Evolutionary conservation across 495 filamentous ascomycete genomes (phyloP).

Genomic region (Tuber calosporum): DNA sequence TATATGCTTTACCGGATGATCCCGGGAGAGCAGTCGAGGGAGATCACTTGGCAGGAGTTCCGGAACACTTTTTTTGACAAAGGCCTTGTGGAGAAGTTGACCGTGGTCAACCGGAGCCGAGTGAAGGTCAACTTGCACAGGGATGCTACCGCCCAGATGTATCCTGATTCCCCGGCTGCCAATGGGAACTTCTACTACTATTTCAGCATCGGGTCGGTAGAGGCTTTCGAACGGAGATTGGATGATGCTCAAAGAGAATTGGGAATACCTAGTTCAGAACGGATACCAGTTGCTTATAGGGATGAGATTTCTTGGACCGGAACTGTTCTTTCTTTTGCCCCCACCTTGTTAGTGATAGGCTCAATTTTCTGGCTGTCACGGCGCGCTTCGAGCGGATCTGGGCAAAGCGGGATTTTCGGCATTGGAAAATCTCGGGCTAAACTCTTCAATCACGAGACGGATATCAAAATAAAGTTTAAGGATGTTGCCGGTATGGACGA

Average conservation of each 20-base stretch:
- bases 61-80: slow-evolving; percentile 86
- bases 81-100: slow-evolving; percentile 88
- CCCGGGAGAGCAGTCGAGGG: slow-evolving; percentile 60
- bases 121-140: slow-evolving; percentile 80
- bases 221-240: slow-evolving; percentile 79
- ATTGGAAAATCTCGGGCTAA: slow-evolving; percentile 93
- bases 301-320: slow-evolving; percentile 61
- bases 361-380: slow-evolving; percentile 65
- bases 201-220: slow-evolving; percentile 91
- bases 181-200: slow-evolving; percentile 68
- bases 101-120: slow-evolving; percentile 61
- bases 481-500: slow-evolving; percentile 99
- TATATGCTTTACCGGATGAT: slow-evolving; percentile 58
- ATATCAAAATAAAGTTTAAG: slow-evolving; percentile 91
- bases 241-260: slow-evolving; percentile 83
- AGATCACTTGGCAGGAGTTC: slow-evolving; percentile 98
- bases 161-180: slow-evolving; percentile 71
- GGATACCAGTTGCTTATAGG: slow-evolving; percentile 86
- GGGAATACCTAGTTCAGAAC: slow-evolving; percentile 69
- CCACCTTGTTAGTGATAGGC: slow-evolving; percentile 77
- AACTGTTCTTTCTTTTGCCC: slow-evolving; percentile 69
- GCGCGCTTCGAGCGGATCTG: slow-evolving; percentile 55
- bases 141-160: slow-evolving; percentile 66
- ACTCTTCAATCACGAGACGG: slow-evolving; percentile 91
- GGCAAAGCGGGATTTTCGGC: slow-evolving; percentile 77